These are phyloP conservation scores for Boletus huronensis DNA, from an alignment of 768 basidiomycete genomes.

Conservation along the genomic window DNA sequence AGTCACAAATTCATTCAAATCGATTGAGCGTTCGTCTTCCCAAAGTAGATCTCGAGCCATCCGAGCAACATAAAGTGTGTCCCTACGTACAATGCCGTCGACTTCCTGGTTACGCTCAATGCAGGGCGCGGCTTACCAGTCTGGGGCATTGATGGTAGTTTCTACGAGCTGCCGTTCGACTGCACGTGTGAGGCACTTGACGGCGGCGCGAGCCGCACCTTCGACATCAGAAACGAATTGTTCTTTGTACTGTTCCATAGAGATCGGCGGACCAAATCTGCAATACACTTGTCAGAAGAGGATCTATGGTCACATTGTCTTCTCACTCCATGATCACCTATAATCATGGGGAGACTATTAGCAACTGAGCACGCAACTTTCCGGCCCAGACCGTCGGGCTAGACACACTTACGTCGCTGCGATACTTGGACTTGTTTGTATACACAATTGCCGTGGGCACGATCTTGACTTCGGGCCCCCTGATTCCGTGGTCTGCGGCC, in stretches of 20 bases:
- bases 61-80: conserved; percentile 82
- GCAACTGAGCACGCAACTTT: conserved; percentile 3
- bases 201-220: conserved; percentile 69
- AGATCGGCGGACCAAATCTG: conserved; percentile 83
- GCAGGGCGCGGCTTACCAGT: conserved; percentile 65
- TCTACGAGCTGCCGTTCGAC: conserved; percentile 70
- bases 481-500: conserved; percentile 53
- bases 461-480: conserved; percentile 49
- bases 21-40: conserved; percentile 73
- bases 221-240: conserved; percentile 73
- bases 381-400: conserved; percentile 20
- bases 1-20: conserved; percentile 75
- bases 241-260: conserved; percentile 66
- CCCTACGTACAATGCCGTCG: conserved; percentile 50
- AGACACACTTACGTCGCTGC: conserved; percentile 68
- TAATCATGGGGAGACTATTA: conserved; percentile 15
- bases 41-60: conserved; percentile 95
- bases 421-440: conserved; percentile 93
- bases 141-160: conserved; percentile 86
- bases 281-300: conserved; percentile 8
- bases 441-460: conserved; percentile 90
- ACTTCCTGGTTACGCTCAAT: conserved; percentile 11
- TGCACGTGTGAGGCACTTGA: conserved; percentile 77
- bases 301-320: not conserved
- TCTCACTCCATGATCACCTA: conserved; percentile 75